Conservation (phyloP, 1,139 yeast species). For the Yarrowia galli region DNA sequence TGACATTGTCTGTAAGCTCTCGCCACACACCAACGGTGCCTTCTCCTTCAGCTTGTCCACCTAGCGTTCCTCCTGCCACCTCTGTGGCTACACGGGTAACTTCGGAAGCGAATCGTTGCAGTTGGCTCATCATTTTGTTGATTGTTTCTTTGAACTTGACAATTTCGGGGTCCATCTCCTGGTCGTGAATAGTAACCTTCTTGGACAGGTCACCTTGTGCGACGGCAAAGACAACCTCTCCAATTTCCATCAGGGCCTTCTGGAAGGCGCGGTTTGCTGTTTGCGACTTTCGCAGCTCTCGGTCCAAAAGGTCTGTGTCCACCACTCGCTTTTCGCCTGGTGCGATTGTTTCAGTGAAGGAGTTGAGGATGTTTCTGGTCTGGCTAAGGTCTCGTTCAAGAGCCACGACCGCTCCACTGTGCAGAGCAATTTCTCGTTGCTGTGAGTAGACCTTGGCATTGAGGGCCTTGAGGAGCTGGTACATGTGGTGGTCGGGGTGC, state of each 20-base stretch:
- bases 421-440: constrained; percentile 52
- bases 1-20: constrained; percentile 80
- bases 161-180: constrained; percentile 74
- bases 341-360: constrained; percentile 50
- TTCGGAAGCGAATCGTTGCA: constrained; percentile 81
- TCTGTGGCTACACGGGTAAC: constrained; percentile 88
- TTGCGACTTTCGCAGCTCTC: constrained; percentile 61
- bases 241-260: constrained; percentile 77
- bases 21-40: constrained; percentile 90
- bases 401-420: constrained; percentile 51
- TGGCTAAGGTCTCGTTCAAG: constrained; percentile 51
- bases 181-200: constrained; percentile 74
- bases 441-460: constrained; percentile 51
- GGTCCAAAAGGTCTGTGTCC: constrained; percentile 50
- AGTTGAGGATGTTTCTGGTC: constrained; percentile 51
- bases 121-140: constrained; percentile 87
- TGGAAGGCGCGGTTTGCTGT: constrained; percentile 78
- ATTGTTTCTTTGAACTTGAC: constrained; percentile 80
- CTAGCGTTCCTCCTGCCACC: constrained; percentile 86
- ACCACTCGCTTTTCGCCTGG: constrained; percentile 50
- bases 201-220: constrained; percentile 86
- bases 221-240: constrained; percentile 81
- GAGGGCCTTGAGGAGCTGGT: constrained; percentile 42
- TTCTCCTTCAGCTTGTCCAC: constrained; percentile 85
- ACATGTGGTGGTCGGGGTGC: constrained; percentile 38